Base-by-base conservation (phyloP, 73 alveolate species). In the Symbiodinium pilosum region DNA sequence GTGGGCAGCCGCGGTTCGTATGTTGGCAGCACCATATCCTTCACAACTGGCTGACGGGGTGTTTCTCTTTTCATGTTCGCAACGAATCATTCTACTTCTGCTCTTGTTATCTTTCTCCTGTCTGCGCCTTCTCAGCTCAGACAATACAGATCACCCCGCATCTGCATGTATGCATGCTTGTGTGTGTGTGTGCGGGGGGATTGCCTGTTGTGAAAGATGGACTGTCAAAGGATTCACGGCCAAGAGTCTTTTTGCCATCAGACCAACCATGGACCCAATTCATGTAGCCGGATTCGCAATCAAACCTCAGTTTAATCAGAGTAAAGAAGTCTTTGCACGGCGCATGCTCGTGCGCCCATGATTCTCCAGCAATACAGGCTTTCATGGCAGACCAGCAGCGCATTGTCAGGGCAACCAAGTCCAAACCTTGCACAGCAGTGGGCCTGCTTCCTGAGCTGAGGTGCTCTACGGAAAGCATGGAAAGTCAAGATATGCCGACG, bases 211-310 rank as follows among this genome's bases (percentile, higher is more conserved):
- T 28, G n/a, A n/a, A 47, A 47, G 59, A 47, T 47, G 59, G 59
- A 9, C 6, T 47, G 59, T 47, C 59, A 47, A 47, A 47, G 6
- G 28, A 8, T 59, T 20, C 77, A 59, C 9, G 1, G 36, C 77
- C 77, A 24, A 59, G 77, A 14, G 6, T 32, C 77, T 89, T 89
- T 52, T 89, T 89, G 87, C 95, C 95, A 26, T 84, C 75, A 2
- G 95, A 89, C 95, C 95, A 89, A 18, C 95, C 95, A n/a, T 89
- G 95, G 87, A 89, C 95, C 95, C 95, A 89, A 51, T 89, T 89
- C 95, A 89, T 89, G 87, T 89, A 89, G 87, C 95, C 95, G 32
- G 87, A 64, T 40, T 89, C 95, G 75, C 95, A 89, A 32, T 89
- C 95, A 43, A 89, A 89, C 95, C 95, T 89, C 30, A 40, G 86